Evolutionary conservation across 768 basidiomycete species (phyloP), one percentile per base, ranked within the genome.

Genomic region (Sporobolomyces roseus): DNA sequence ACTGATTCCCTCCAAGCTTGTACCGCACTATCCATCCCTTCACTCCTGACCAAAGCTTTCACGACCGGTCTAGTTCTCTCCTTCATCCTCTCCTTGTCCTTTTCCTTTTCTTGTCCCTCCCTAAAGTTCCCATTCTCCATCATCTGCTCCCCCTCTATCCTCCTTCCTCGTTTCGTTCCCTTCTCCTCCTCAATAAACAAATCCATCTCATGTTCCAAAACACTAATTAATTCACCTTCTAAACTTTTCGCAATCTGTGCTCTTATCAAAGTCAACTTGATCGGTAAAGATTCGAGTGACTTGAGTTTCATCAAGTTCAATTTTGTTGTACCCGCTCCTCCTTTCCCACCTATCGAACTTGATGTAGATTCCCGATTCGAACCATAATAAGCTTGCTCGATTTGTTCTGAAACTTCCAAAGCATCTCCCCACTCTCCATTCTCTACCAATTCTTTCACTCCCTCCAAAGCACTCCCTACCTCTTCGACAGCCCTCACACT

Each of bases 351-450:
- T 9, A 17, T 41, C 9, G 38, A 41, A 41, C 38, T 41, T 41
- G 38, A 41, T 41, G 38, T 41, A 9, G 25, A 59, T 13, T 67
- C 32, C 21, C 60, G 21, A 17, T 61, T 48, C n/a, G 63, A 56
- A 2, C 52, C 27, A 17, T 56, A 36, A 54, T 69, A 69, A 30
- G 63, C 64, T 54, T 78, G 79, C 62, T 87, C 83, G 68, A 92
- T 77, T 56, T 85, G 83, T 54, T 90, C 86, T 43, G 91, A 83
- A 23, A 92, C 82, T 53, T 83, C 84, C 63, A 97, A 79, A 10
- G 92, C 92, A 63, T 90, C 88, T 19, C 85, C 85, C 89, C 91
- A 97, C 72, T 96, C 90, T 1, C 90, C 91, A 25, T 86, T 87
- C 54, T 82, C 83, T n/a, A 93, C 90, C 60, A 96, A 78, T 75